Percentiles rank a stretch among this genome's conserved stretches.
phyloP scores from a whole-genome alignment of 495 filamentous ascomycete genomes.

The Cladorrhinum samala region DNA sequence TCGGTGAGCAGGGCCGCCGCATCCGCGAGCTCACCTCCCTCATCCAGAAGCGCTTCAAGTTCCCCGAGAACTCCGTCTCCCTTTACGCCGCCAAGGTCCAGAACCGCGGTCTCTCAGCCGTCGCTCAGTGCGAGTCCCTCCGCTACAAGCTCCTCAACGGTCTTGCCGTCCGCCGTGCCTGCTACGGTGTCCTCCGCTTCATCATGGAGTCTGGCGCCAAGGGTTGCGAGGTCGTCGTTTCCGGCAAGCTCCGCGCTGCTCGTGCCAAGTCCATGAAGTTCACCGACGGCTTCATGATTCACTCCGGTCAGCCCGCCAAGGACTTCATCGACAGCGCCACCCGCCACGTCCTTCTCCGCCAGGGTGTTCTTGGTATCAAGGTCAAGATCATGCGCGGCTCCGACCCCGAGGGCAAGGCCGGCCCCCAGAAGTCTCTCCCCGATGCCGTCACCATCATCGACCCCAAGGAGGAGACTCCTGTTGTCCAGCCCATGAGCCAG shows the following conservation, averaged over 20 bases:
- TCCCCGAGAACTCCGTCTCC: slow-evolving; percentile 99
- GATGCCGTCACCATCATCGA: slow-evolving; percentile 99
- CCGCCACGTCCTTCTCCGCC: slow-evolving; percentile 97
- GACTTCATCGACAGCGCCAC: slow-evolving; percentile 99
- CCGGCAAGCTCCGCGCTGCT: slow-evolving; percentile 95
- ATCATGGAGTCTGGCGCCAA: slow-evolving; percentile 99
- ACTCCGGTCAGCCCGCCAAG: slow-evolving; percentile 98
- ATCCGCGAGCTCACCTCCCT: slow-evolving; percentile 99
- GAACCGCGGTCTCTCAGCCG: slow-evolving; percentile 98
- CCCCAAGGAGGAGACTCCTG: slow-evolving; percentile 96
- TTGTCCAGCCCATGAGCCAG: slow-evolving; percentile 89
- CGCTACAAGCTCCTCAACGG: slow-evolving; percentile 99
- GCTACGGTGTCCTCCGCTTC: slow-evolving; percentile 99
- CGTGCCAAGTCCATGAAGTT: slow-evolving; percentile 99
- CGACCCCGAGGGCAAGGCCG: slow-evolving; percentile 98
- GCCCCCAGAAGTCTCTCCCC: slow-evolving; percentile 91
- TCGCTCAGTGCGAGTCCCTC: slow-evolving; percentile 99
- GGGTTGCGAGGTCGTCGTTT: slow-evolving; percentile 99
- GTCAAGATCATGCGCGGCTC: slow-evolving; percentile 99
- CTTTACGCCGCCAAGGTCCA: slow-evolving; percentile 99
- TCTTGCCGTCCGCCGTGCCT: slow-evolving; percentile 92
- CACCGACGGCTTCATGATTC: slow-evolving; percentile 99
- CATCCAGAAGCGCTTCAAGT: slow-evolving; percentile 99
- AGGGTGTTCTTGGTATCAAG: slow-evolving; percentile 99
- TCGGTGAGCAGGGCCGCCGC: slow-evolving; percentile 98